Evolutionary conservation across 202 grass and related monocot genomes (phyloP), one percentile per base, ranked within the genome.

Genomic region (Musa balbisiana): DNA sequence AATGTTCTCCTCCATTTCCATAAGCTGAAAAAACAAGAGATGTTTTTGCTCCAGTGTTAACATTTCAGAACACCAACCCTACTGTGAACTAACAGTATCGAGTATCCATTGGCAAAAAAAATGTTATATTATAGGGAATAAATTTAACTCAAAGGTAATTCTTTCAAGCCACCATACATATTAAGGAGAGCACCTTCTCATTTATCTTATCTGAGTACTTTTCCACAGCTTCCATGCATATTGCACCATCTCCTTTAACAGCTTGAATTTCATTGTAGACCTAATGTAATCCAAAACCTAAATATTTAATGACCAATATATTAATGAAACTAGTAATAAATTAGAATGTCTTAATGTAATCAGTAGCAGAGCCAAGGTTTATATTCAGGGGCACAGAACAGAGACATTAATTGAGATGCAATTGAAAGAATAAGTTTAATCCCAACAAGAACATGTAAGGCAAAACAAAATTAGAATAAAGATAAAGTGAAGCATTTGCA

Each of bases 1-100:
- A 0, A 90, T 64, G 75, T 81, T 80, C 86, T 83, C 62, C 14
- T 78, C 83, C 89, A 96, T 86, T 81, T 90, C 80, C 49, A n/a
- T 64, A 59, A 96, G 79, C 89, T 96, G 87, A 82, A 62, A 67
- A 80, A 63, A 53, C 20, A 79, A 56, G 55, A 53, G 3, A 14
- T 51, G 51, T 14, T 17, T 52, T 51, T 19, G 52, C 14, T 74
- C 23, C 54, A 25, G 55, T 52, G 51, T 49, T 43, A 43, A 49
- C 14, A 66, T 33, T 54, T 43, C 22, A 14, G 33, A 22, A 13
- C 51, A 58, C 10, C 53, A 55, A 79, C 11, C 53, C 49, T 50
- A 56, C 25, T 66, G 54, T 52, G 15, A 64, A 73, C 11, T n/a
- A 64, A 73, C 33, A 43, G 33, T 43, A 43, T 43, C 4, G 4